Evolutionary conservation across 2,329 filamentous ascomycete genomes (phyloP), one percentile per base, ranked within the genome.

Genomic region (Fusarium protoensiforme): DNA sequence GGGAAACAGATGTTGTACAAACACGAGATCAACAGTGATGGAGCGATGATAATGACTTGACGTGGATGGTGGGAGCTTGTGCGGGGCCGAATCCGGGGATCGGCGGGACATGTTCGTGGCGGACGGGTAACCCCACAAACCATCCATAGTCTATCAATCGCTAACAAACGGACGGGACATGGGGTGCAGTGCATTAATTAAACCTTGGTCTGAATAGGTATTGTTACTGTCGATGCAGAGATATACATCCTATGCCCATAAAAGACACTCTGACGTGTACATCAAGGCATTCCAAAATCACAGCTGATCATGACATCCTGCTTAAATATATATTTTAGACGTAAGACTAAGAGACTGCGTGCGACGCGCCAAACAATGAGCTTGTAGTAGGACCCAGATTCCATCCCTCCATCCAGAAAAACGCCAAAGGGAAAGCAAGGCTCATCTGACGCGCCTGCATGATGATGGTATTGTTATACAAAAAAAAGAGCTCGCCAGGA

Each of bases 11-110:
- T 24, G 27, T 18, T 18, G 22, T 9, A 54, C 14, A 54, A 35
- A 14, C 7, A 51, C 13, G 38, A 38, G 18, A 33, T 16, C 14
- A 20, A 24, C 10, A 61, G 61, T 56, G 69, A 67, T 71, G 24
- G 46, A 68, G 46, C 33, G 68, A 76, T 77, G 65, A 76, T 75
- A 57, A 18, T 56, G 53, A 46, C 39, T 61, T 69, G 67, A 69
- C 58, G 63, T 61, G 61, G 64, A 64, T 65, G 43, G 57, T 63
- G 56, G 61, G 64, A 77, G 69, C 68, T 63, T 67, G 64, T 77
- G 76, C 76, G 76, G 76, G 76, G 76, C 76, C 72, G 67, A 61
- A 67, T 62, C 63, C 22, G 68, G 72, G 73, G 73, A 77, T 74
- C 73, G 54, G 64, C 74, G 46, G 53, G 36, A 22, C 16, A 56